Evolutionary conservation across 495 filamentous ascomycete species (phyloP).

Genomic region (Xylaria castorea): DNA sequence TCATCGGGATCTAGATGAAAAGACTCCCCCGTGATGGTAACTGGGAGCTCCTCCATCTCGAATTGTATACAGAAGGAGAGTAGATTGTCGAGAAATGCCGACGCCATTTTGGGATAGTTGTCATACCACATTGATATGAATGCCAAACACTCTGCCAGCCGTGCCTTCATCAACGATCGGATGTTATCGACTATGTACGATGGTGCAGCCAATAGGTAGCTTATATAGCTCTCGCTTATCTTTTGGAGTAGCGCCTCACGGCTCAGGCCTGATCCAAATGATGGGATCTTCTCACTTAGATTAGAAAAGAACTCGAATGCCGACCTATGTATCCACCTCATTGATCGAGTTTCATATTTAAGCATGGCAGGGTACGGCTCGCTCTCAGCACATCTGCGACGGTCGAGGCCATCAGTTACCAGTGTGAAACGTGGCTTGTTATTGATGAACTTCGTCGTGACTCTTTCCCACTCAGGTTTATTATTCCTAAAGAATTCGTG

Average conservation of each 20-base stretch:
- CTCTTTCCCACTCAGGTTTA: neutral
- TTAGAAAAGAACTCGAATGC: constrained; percentile 13
- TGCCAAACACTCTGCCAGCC: neutral
- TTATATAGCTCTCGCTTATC: neutral
- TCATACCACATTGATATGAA: neutral
- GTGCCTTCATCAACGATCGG: neutral
- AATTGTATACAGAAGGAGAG: neutral
- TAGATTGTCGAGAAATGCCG: neutral
- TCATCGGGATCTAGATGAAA: neutral
- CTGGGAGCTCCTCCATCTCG: neutral
- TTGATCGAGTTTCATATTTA: neutral
- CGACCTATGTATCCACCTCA: constrained; percentile 12
- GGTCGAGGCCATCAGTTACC: neutral
- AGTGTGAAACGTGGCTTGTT: neutral
- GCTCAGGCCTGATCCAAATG: neutral
- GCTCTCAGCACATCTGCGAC: neutral
- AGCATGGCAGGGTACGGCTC: constrained; percentile 1
- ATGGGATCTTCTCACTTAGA: neutral
- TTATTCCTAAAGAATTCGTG: neutral
- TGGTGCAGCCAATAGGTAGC: neutral
- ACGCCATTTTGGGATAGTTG: neutral
- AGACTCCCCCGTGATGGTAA: fast-evolving
- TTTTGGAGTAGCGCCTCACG: neutral
- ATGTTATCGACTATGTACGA: neutral
- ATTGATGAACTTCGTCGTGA: neutral